A percentile compares a stretch with the other conserved stretches of the same genome.
These are phyloP conservation scores for Cicer chorassanicum DNA, from an alignment of 306 rosid species.

Conservation along the genomic window DNA sequence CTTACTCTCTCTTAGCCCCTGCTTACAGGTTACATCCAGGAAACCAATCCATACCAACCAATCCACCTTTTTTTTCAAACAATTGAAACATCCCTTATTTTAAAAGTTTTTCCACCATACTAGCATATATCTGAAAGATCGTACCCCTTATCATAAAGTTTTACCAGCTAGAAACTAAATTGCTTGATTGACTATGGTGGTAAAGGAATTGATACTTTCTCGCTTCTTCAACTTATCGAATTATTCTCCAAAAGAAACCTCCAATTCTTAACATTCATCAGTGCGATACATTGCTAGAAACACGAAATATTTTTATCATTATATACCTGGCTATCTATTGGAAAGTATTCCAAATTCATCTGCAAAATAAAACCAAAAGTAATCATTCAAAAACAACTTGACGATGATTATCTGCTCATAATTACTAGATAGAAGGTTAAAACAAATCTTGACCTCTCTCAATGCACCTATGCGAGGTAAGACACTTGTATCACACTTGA, in stretches of 20 bases:
- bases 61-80: constrained; percentile 1
- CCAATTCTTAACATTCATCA: not conserved
- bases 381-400: constrained; percentile 35
- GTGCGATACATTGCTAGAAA: constrained; percentile 4
- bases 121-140: not conserved
- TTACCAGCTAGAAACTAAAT: constrained; percentile 3
- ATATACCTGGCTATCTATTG: constrained; percentile 84
- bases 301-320: constrained; percentile 32
- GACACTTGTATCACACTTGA: constrained; percentile 80
- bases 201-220: not conserved
- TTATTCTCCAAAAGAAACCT: constrained; percentile 2
- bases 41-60: too few relatives aligned
- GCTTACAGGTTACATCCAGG: too few relatives aligned
- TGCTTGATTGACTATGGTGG: not conserved
- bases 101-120: not conserved
- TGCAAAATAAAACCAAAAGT: constrained; percentile 50
- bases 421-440: constrained; percentile 27
- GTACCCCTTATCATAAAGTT: not conserved
- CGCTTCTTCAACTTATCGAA: not conserved
- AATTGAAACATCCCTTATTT: not conserved
- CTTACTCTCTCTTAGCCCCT: too few relatives aligned
- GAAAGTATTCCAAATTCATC: constrained; percentile 97
- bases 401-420: constrained; percentile 36
- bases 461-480: constrained; percentile 90
- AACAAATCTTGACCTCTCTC: constrained; percentile 67